Conservation (phyloP, 2,329 filamentous ascomycete genomes). For the Calcarisporium arbuscula region DNA sequence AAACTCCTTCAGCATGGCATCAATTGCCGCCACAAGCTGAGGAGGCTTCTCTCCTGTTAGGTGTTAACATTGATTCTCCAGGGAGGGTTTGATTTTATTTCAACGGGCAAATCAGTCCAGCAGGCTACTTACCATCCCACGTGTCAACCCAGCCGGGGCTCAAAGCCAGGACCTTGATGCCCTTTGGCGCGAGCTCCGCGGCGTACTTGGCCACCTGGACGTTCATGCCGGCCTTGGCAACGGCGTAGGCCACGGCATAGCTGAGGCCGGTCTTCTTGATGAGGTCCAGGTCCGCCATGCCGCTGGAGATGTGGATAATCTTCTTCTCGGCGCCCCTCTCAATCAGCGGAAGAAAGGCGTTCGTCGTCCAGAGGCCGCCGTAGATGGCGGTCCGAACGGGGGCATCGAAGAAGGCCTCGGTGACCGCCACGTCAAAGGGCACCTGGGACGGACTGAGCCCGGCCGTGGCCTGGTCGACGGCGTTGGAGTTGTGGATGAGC, state of each 20-base stretch:
- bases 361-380: constrained; percentile 17
- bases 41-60: not conserved
- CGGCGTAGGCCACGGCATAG: constrained; percentile 24
- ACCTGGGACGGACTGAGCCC: constrained; percentile 11
- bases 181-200: constrained; percentile 16
- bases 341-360: constrained; percentile 33
- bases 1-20: constrained; percentile 1
- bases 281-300: constrained; percentile 25
- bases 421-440: constrained; percentile 7
- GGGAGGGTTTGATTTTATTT: too few relatives aligned
- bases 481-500: constrained; percentile 30
- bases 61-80: too few relatives aligned
- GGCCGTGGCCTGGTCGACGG: constrained; percentile 16
- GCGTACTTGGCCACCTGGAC: constrained; percentile 33
- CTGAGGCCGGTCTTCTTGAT: constrained; percentile 16
- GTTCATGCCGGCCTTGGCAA: constrained; percentile 34
- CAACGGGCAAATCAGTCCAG: not conserved
- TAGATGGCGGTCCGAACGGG: constrained; percentile 28
- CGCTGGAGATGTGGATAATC: constrained; percentile 31
- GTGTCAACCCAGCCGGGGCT: constrained; percentile 13
- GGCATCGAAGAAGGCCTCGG: constrained; percentile 25
- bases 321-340: constrained; percentile 32
- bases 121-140: not conserved
- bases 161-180: constrained; percentile 10
- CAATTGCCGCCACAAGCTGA: not conserved